Conservation (phyloP, 2,329 filamentous ascomycete genomes). For the Xylariaceae sp. region DNA sequence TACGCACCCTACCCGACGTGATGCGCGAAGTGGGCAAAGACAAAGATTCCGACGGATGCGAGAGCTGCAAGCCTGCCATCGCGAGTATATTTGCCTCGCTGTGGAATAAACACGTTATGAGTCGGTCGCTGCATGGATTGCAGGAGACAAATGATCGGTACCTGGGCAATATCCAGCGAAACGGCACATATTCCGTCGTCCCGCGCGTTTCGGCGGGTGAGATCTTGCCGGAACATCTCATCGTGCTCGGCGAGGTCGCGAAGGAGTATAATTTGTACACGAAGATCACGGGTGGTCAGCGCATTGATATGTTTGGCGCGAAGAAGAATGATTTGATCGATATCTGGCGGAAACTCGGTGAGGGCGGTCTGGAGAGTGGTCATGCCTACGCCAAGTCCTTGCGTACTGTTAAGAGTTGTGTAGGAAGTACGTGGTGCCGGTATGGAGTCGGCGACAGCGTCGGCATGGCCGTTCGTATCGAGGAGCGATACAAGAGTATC, state of each 20-base stretch:
- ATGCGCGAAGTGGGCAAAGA: constrained; percentile 75
- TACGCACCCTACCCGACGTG: constrained; percentile 66
- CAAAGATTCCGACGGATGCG: constrained; percentile 69
- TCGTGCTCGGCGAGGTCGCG: constrained; percentile 76
- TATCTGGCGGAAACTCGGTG: constrained; percentile 77
- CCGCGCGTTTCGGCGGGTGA: constrained; percentile 79
- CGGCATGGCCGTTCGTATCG: constrained; percentile 79
- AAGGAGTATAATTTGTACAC: constrained; percentile 81
- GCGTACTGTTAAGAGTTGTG: constrained; percentile 85
- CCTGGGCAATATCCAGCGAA: constrained; percentile 83
- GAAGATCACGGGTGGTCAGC: constrained; percentile 87
- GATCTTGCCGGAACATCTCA: constrained; percentile 80
- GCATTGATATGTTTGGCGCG: constrained; percentile 90
- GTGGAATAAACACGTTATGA: constrained; percentile 80
- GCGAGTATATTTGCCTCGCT: constrained; percentile 75
- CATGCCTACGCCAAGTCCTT: constrained; percentile 89
- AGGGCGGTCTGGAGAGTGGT: constrained; percentile 83
- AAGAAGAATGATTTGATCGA: constrained; percentile 77
- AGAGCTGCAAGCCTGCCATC: constrained; percentile 78
- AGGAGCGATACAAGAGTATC: constrained; percentile 89
- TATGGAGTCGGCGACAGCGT: constrained; percentile 87
- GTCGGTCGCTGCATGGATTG: constrained; percentile 62
- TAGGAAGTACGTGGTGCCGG: constrained; percentile 86
- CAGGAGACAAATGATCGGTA: constrained; percentile 91
- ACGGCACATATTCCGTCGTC: constrained; percentile 85